A percentile compares a stretch with the other conserved stretches of the same genome.
Conservation (phyloP, 768 basidiomycete species). For the Mrakia gelida region DNA sequence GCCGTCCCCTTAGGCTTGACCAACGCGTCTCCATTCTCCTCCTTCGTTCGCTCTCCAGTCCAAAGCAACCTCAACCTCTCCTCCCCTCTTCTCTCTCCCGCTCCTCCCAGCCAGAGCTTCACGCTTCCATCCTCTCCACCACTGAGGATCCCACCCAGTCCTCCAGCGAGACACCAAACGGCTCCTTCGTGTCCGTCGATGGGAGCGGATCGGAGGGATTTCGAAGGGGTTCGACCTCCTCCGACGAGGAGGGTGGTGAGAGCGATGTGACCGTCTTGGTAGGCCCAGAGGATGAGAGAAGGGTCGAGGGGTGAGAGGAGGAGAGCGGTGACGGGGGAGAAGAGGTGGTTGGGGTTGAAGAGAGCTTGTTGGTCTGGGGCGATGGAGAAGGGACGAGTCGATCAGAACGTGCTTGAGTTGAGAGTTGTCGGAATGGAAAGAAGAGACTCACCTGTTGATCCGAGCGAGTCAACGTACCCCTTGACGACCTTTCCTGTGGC, state of each 20-base stretch:
- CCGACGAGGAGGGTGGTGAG: constrained; percentile 8
- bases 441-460: background rate
- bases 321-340: constrained; percentile 7
- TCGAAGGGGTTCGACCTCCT: constrained; percentile 15
- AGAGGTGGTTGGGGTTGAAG: constrained; percentile 12
- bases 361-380: constrained; percentile 5
- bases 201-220: background rate
- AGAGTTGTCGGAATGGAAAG: background rate
- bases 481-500: constrained; percentile 28
- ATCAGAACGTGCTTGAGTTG: background rate
- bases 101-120: constrained; percentile 21
- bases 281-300: constrained; percentile 18
- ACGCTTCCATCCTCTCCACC: constrained; percentile 28
- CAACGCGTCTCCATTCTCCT: background rate
- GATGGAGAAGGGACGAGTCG: background rate
- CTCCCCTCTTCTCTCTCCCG: background rate
- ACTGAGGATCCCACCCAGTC: constrained; percentile 13
- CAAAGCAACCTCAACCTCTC: constrained; percentile 17
- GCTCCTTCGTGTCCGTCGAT: constrained; percentile 18
- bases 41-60: background rate
- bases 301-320: constrained; percentile 16
- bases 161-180: constrained; percentile 20
- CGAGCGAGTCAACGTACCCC: constrained; percentile 26
- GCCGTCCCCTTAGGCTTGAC: constrained; percentile 2
- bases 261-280: constrained; percentile 19